phyloP scores from a whole-genome alignment of 2,329 filamentous ascomycete species.

The Neophaeococcomyces mojaviensis region DNA sequence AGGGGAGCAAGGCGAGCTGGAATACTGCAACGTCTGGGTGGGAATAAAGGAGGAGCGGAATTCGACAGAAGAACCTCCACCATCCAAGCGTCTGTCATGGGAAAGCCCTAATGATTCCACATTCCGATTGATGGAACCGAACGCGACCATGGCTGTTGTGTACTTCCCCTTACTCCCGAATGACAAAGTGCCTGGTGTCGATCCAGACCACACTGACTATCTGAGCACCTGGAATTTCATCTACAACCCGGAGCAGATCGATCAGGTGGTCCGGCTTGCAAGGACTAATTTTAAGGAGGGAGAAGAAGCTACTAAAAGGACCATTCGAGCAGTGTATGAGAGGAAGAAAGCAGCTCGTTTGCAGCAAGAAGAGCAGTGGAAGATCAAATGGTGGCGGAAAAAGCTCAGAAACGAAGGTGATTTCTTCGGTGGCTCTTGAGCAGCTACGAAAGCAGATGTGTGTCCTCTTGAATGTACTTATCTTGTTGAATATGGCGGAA shows the following conservation, averaged over 20 bases:
- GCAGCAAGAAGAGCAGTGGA: constrained; percentile 39
- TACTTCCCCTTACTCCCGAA: constrained; percentile 90
- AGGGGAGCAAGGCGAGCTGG: constrained; percentile 48
- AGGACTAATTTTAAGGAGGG: constrained; percentile 82
- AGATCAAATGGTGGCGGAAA: constrained; percentile 30
- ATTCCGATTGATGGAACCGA: constrained; percentile 63
- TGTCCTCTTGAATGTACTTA: neutral
- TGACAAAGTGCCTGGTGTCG: constrained; percentile 64
- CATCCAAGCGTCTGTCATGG: constrained; percentile 43
- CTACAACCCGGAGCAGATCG: constrained; percentile 84
- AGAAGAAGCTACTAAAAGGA: constrained; percentile 65
- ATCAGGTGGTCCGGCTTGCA: constrained; percentile 73
- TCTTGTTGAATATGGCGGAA: no score
- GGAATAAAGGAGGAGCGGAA: constrained; percentile 71
- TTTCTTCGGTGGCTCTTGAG: constrained; percentile 12
- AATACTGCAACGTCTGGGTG: constrained; percentile 93
- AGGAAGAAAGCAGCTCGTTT: constrained; percentile 68
- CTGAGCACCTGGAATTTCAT: constrained; percentile 98
- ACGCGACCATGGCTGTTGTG: constrained; percentile 79
- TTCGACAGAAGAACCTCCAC: constrained; percentile 45
- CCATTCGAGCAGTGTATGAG: constrained; percentile 84
- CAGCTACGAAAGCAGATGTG: neutral
- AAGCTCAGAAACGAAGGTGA: constrained; percentile 16
- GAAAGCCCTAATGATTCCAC: constrained; percentile 49
- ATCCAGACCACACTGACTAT: constrained; percentile 75